Conservation (phyloP, 1,284 basidiomycete species). For the Neonothopanus nambi region DNA sequence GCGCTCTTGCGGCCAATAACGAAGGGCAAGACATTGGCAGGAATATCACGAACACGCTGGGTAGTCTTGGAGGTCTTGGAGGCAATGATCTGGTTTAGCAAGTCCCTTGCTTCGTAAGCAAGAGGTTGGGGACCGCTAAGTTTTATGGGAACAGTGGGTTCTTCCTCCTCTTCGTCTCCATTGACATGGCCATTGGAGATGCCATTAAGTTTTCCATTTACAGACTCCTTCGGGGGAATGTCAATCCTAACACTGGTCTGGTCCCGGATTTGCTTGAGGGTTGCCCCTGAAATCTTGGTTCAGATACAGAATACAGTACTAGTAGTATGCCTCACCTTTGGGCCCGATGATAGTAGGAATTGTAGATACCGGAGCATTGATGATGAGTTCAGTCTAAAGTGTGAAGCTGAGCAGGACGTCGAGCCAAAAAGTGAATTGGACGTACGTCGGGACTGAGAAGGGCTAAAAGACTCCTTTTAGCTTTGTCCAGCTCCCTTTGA, state of each 20-base stretch:
- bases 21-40: constrained; percentile 85
- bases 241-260: constrained; percentile 86
- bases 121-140: constrained; percentile 86
- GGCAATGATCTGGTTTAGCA: constrained; percentile 86
- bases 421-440: constrained; percentile 15
- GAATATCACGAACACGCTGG: constrained; percentile 86
- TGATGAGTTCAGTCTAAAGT: constrained; percentile 64
- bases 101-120: constrained; percentile 77
- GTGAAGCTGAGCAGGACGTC: constrained; percentile 9
- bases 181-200: constrained; percentile 48
- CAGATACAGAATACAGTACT: constrained; percentile 3
- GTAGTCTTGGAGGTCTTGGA: constrained; percentile 81
- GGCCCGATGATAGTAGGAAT: constrained; percentile 90
- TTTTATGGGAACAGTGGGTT: constrained; percentile 81
- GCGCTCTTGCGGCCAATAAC: constrained; percentile 66
- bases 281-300: constrained; percentile 59
- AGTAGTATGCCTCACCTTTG: constrained; percentile 61
- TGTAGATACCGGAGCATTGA: constrained; percentile 88
- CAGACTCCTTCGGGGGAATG: constrained; percentile 78
- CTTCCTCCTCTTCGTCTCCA: constrained; percentile 73
- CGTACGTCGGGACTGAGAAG: constrained; percentile 79
- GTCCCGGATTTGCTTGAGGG: constrained; percentile 91
- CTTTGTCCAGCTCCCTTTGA: constrained; percentile 86
- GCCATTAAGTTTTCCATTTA: constrained; percentile 53
- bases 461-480: constrained; percentile 80